Evolutionary conservation across 2,329 filamentous ascomycete genomes (phyloP), one percentile per base, ranked within the genome.

Genomic region (Raffaelea deltoideospora): DNA sequence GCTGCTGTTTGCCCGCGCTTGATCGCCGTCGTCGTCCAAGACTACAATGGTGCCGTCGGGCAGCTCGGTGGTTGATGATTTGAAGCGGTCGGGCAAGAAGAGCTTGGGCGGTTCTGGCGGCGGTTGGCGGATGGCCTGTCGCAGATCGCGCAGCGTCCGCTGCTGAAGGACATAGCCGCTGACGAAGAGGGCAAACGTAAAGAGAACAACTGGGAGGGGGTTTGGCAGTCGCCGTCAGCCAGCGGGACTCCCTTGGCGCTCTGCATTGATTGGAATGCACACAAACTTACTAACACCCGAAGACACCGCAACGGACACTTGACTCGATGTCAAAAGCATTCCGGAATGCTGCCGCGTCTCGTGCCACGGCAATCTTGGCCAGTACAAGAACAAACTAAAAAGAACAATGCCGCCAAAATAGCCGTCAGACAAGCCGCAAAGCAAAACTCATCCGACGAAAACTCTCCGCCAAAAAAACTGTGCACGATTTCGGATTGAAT

Each of bases 141-240:
- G 81, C 23, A 95, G 68, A 47, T 79, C 78, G 43, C 70, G 72
- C 5, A 94, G 72, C 1, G 85, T 90, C 48, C 84, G 75, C 56
- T 95, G 87, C 51, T 95, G 87, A 37, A 94, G 69, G 3, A 77
- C 71, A 55, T 92, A 94, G 49, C 87, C 87, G 35, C 82, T 85
- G 23, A 94, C 65, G 55, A 95, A 95, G 20, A 95, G 74, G 5
- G 86, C 72, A 27, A 77, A 56, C 3, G 86, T 93, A 18, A 22
- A 29, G 14, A 30, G 18, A 35, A 17, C 9, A 7, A 33, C 32
- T 33, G 33, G 4, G 3, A 34, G 10, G 23, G 10, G 14, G 18
- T 28, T 28, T 13, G 26, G 10, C 5, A 14, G 13, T 13, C n/a
- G 26, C 26, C 26, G 8, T 26, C 23, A 26, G 13, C 23, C 23